phyloP scores from a whole-genome alignment of 306 rosid genomes.

The Acacia melanoxylon region DNA sequence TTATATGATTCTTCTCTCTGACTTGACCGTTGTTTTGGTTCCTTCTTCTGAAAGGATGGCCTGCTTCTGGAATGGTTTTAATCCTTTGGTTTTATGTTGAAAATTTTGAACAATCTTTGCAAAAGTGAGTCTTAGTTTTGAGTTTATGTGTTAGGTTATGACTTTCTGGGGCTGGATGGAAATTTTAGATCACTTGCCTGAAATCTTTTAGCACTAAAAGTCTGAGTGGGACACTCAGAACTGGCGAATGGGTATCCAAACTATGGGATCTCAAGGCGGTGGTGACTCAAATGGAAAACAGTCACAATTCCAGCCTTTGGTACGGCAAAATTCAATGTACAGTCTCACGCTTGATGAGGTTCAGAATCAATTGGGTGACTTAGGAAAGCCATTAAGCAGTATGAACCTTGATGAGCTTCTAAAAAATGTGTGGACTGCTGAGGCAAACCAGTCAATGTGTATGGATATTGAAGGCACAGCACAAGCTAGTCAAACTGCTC shows the following conservation, averaged over 20 bases:
- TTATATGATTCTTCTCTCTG: neutral
- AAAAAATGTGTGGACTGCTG: slow-evolving; percentile 79
- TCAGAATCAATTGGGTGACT: slow-evolving; percentile 87
- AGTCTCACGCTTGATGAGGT: slow-evolving; percentile 90
- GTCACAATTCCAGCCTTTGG: slow-evolving; percentile 62
- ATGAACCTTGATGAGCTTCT: slow-evolving; percentile 99
- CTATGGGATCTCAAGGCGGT: slow-evolving; percentile 85
- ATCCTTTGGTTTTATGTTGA: neutral
- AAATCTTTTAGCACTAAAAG: neutral
- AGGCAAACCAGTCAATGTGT: slow-evolving; percentile 64
- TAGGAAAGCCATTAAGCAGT: slow-evolving; percentile 88
- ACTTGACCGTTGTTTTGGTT: neutral
- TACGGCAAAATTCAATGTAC: slow-evolving; percentile 75
- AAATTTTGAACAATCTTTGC: slow-evolving; percentile 6
- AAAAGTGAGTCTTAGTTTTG: slow-evolving; percentile 32
- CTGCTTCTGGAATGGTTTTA: slow-evolving; percentile 13
- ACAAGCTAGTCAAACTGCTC: slow-evolving; percentile 48
- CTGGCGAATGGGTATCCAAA: slow-evolving; percentile 59
- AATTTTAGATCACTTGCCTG: slow-evolving; percentile 15
- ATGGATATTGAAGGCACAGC: slow-evolving; percentile 49
- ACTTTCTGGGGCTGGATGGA: slow-evolving; percentile 27
- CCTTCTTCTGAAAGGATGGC: neutral
- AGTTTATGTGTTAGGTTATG: slow-evolving; percentile 34
- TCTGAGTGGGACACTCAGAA: slow-evolving; percentile 29
- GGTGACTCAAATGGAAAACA: slow-evolving; percentile 70